A percentile compares a stretch with the other conserved stretches of the same genome.
phyloP scores from a whole-genome alignment of 768 basidiomycete species.

The Kwoniella dendrophila region DNA sequence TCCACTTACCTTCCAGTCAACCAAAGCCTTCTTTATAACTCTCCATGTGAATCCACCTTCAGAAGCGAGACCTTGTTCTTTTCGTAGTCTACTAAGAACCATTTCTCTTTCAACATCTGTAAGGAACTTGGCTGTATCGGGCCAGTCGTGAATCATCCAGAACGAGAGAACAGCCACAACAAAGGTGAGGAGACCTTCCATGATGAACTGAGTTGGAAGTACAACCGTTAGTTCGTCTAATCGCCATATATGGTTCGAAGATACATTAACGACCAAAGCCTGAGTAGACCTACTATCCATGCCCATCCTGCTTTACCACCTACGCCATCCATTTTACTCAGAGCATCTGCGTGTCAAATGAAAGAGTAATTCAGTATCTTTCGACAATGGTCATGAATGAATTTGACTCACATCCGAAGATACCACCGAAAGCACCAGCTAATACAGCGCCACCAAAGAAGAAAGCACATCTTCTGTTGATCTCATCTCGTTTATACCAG shows the following conservation, averaged over 20 bases:
- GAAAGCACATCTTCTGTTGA: conserved; percentile 45
- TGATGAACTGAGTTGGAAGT: conserved; percentile 33
- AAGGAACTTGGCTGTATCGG: conserved; percentile 60
- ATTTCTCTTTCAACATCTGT: conserved; percentile 59
- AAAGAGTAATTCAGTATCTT: background rate
- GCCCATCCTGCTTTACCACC: conserved; percentile 56
- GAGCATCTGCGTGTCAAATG: conserved; percentile 10
- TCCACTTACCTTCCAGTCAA: conserved; percentile 46
- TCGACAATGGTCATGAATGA: background rate
- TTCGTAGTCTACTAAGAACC: conserved; percentile 56
- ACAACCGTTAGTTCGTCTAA: too few relatives aligned
- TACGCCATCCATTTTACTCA: conserved; percentile 50
- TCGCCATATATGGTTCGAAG: too few relatives aligned
- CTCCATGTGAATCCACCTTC: conserved; percentile 58
- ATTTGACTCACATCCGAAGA: conserved; percentile 48
- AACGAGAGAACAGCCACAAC: conserved; percentile 47
- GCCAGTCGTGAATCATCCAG: conserved; percentile 62
- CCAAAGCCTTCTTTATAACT: conserved; percentile 53
- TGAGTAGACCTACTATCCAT: conserved; percentile 29
- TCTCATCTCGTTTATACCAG: conserved; percentile 53
- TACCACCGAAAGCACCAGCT: conserved; percentile 55
- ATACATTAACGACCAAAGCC: conserved; percentile 5
- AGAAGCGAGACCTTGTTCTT: conserved; percentile 57
- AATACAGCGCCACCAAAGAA: conserved; percentile 55
- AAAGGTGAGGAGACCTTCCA: conserved; percentile 57